Conservation (phyloP, 1,284 basidiomycete species). For the Farysia itapuensis region DNA sequence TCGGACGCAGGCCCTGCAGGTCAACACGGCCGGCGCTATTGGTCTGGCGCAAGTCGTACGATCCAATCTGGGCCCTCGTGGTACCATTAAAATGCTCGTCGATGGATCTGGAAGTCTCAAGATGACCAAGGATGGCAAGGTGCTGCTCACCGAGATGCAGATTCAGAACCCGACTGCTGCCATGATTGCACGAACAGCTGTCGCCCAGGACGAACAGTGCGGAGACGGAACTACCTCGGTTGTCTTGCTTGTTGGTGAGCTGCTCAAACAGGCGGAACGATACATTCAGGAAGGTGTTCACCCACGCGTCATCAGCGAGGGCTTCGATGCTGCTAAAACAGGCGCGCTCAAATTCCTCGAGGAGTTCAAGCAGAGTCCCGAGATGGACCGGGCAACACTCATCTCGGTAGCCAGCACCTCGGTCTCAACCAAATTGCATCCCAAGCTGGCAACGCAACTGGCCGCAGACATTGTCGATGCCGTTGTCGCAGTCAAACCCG, state of each 20-base stretch:
- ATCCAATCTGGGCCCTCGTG: slow-evolving; percentile 78
- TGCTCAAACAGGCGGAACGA: slow-evolving; percentile 95
- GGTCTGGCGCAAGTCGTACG: slow-evolving; percentile 97
- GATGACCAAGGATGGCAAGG: slow-evolving; percentile 99
- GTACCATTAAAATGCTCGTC: slow-evolving; percentile 97
- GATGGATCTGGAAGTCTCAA: slow-evolving; percentile 99
- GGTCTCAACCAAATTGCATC: slow-evolving; percentile 87
- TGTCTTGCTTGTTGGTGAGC: slow-evolving; percentile 92
- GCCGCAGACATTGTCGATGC: slow-evolving; percentile 93
- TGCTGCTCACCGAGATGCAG: slow-evolving; percentile 98
- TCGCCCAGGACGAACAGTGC: slow-evolving; percentile 98
- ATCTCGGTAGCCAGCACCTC: slow-evolving; percentile 93
- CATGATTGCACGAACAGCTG: slow-evolving; percentile 97
- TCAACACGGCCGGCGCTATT: slow-evolving; percentile 80
- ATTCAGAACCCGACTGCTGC: slow-evolving; percentile 97
- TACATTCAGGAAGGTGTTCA: slow-evolving; percentile 98
- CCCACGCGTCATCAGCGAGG: slow-evolving; percentile 91
- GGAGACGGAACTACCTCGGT: slow-evolving; percentile 98
- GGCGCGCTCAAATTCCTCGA: slow-evolving; percentile 94
- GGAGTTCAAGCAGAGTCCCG: slow-evolving; percentile 73
- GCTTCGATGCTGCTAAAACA: slow-evolving; percentile 96
- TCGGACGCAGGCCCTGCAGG: slow-evolving; percentile 88
- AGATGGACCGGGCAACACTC: slow-evolving; percentile 81
- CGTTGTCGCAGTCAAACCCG: slow-evolving; percentile 77
- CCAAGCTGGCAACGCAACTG: slow-evolving; percentile 80